A percentile compares a stretch with the other conserved stretches of the same genome.
phyloP scores from a whole-genome alignment of 2,329 filamentous ascomycete species.

The Penicillium sp. region DNA sequence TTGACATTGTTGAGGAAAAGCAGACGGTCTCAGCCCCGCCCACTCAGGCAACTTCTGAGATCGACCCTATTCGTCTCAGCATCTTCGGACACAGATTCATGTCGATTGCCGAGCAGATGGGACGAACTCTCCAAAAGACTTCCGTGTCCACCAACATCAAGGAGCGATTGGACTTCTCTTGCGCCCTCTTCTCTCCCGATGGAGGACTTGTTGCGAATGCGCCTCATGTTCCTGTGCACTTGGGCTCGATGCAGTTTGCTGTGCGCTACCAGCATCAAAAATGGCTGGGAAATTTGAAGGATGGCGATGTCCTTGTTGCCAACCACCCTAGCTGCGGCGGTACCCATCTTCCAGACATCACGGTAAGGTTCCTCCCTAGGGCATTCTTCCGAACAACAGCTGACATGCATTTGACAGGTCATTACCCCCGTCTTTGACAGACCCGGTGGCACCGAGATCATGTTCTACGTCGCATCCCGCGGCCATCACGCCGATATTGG shows the following conservation, averaged over 20 bases:
- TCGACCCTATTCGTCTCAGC: slow-evolving; percentile 56
- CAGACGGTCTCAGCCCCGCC: slow-evolving; percentile 34
- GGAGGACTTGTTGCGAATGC: slow-evolving; percentile 70
- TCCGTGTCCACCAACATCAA: slow-evolving; percentile 70
- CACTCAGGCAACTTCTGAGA: slow-evolving; percentile 23
- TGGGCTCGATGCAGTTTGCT: slow-evolving; percentile 84
- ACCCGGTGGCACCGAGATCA: slow-evolving; percentile 64
- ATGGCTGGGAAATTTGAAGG: slow-evolving; percentile 75
- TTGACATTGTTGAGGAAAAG: slow-evolving; percentile 68
- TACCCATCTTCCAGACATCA: slow-evolving; percentile 82
- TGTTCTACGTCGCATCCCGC: slow-evolving; percentile 79
- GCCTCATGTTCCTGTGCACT: slow-evolving; percentile 77
- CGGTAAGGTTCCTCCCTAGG: slow-evolving; percentile 41
- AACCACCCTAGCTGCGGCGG: slow-evolving; percentile 85
- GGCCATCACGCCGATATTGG: slow-evolving; percentile 85
- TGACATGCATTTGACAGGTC: slow-evolving; percentile 37
- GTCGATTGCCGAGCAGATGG: slow-evolving; percentile 63
- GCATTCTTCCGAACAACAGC: too few species aligned
- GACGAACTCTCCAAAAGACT: slow-evolving; percentile 57
- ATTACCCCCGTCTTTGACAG: slow-evolving; percentile 75
- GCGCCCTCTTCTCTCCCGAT: slow-evolving; percentile 74
- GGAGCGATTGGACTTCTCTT: slow-evolving; percentile 83
- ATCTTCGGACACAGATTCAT: slow-evolving; percentile 61
- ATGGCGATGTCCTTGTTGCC: slow-evolving; percentile 78
- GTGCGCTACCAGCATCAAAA: slow-evolving; percentile 77